Conservation (phyloP, 208 protist genomes). For the Endotrypanum monterogeii region DNA sequence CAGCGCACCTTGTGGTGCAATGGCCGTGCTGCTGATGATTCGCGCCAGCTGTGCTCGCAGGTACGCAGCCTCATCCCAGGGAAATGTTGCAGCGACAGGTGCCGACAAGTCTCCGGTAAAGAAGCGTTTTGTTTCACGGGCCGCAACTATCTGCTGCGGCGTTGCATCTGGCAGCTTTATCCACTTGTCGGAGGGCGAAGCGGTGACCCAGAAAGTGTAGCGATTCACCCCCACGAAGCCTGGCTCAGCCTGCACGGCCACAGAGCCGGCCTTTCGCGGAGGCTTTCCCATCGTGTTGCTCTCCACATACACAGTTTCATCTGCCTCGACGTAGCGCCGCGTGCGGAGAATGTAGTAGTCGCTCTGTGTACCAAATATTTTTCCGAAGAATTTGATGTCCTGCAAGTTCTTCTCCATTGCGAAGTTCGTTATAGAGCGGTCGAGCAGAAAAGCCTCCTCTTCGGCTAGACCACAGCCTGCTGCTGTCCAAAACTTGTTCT, state of each 20-base stretch:
- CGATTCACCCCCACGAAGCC: constrained; percentile 87
- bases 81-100: constrained; percentile 83
- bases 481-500: constrained; percentile 80
- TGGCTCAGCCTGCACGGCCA: constrained; percentile 83
- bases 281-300: constrained; percentile 90
- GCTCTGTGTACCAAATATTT: constrained; percentile 82
- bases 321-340: constrained; percentile 69
- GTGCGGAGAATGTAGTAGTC: constrained; percentile 90
- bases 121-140: constrained; percentile 82
- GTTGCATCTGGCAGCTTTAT: constrained; percentile 91
- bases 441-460: constrained; percentile 87
- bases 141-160: constrained; percentile 91
- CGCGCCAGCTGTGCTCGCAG: constrained; percentile 94
- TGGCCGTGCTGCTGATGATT: constrained; percentile 88
- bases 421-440: constrained; percentile 89
- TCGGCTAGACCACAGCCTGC: constrained; percentile 79
- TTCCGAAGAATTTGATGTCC: constrained; percentile 90
- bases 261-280: constrained; percentile 77
- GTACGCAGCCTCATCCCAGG: constrained; percentile 90
- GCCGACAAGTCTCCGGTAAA: constrained; percentile 93
- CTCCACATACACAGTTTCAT: constrained; percentile 85
- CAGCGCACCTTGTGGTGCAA: constrained; percentile 88
- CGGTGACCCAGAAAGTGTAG: constrained; percentile 92
- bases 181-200: constrained; percentile 76
- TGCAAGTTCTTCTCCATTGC: constrained; percentile 85